These are phyloP conservation scores for Colletotrichum tabaci DNA, from an alignment of 2,329 filamentous ascomycete species.

Conservation along the genomic window DNA sequence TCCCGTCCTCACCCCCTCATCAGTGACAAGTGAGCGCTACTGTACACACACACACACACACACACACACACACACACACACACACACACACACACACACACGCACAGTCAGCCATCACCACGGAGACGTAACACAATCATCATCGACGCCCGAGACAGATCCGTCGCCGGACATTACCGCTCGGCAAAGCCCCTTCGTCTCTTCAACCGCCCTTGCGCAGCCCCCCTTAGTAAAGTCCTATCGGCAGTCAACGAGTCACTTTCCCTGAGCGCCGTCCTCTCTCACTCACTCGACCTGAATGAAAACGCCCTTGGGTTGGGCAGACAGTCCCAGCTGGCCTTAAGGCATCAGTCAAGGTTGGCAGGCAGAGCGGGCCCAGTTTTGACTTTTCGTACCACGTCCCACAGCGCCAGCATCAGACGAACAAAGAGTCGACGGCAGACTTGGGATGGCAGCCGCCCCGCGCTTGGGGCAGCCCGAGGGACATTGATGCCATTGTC, in stretches of 20 bases:
- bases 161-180: constrained; percentile 23
- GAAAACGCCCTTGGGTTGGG: constrained; percentile 12
- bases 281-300: not conserved
- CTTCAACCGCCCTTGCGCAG: not conserved
- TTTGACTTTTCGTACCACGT: constrained; percentile 6
- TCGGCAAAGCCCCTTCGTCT: not conserved
- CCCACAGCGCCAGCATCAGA: constrained; percentile 28
- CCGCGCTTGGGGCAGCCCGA: constrained; percentile 29
- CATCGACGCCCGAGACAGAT: constrained; percentile 7
- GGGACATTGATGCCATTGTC: constrained; percentile 26
- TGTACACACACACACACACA: no score
- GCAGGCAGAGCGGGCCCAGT: constrained; percentile 2
- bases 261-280: not conserved
- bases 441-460: constrained; percentile 35
- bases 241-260: constrained; percentile 28
- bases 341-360: not conserved
- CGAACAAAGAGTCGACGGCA: constrained; percentile 29
- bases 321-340: constrained; percentile 21
- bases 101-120: constrained; percentile 11
- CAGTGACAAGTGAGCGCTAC: not conserved
- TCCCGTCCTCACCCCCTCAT: constrained; percentile 16
- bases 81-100: no score
- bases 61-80: no score
- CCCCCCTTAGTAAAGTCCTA: constrained; percentile 13
- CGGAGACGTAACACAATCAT: constrained; percentile 14